Evolutionary conservation across 108 stramenopile species (phyloP).

Genomic region (Skeletonema potamos): DNA sequence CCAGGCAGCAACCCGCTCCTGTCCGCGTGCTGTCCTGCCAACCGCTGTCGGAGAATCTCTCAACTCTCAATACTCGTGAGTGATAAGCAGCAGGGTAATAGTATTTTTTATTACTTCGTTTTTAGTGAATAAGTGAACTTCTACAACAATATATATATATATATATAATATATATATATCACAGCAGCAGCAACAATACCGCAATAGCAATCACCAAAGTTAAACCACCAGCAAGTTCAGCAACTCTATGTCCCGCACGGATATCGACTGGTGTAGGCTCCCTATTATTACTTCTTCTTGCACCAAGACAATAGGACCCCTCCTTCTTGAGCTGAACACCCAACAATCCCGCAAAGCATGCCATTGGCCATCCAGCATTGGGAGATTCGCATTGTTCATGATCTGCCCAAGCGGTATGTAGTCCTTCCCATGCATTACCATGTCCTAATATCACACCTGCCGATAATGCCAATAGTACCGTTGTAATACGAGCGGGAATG

Average conservation of each 20-base stretch:
- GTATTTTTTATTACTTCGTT: too few species aligned
- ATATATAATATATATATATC: too few species aligned
- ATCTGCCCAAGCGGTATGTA: conserved; percentile 38
- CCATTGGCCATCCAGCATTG: conserved; percentile 63
- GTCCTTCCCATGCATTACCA: conserved; percentile 9
- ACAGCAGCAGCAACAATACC: too few species aligned
- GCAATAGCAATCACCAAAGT: conserved; percentile 26
- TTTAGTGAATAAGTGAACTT: too few species aligned
- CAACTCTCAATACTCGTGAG: too few species aligned
- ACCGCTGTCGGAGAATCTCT: too few species aligned
- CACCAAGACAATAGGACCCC: conserved; percentile 38
- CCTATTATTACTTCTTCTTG: background rate
- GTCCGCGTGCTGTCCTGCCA: too few species aligned
- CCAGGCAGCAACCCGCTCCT: too few species aligned
- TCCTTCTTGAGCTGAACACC: conserved; percentile 42
- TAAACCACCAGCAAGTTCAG: conserved; percentile 46
- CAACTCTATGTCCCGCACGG: conserved; percentile 34
- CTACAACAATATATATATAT: too few species aligned
- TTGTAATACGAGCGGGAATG: conserved; percentile 45
- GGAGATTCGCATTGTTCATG: conserved; percentile 42
- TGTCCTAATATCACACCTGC: conserved; percentile 6
- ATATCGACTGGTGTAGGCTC: conserved; percentile 36
- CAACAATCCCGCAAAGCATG: conserved; percentile 45
- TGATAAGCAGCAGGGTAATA: too few species aligned
- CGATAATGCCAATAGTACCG: conserved; percentile 23